Evolutionary conservation across 2,329 filamentous ascomycete species (phyloP), one percentile per base, ranked within the genome.

Genomic region (Botrytis byssoidea): DNA sequence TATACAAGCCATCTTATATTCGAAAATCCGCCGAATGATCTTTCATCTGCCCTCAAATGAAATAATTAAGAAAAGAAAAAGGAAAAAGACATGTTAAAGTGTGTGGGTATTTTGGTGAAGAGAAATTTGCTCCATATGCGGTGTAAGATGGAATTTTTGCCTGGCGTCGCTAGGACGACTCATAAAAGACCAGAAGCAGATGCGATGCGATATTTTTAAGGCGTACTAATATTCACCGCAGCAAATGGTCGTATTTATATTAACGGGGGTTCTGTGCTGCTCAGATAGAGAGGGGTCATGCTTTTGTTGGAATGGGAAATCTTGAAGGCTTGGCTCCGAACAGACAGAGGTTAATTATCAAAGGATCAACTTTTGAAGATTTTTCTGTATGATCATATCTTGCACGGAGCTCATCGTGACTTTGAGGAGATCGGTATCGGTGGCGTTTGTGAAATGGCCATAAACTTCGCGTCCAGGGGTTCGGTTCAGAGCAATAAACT

Each of bases 341-440:
- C 63, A 68, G 48, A 72, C 63, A 72, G 63, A 68, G 70, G 70
- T 57, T 72, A 48, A 68, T 72, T 72, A 75, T 87, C 83, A 93
- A 83, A 93, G 85, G 80, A 95, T 93, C 79, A 94, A 85, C 83
- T 92, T 91, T 83, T 93, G 93, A 73, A 95, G 86, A 82, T 94
- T 94, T 81, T 91, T 91, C 83, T 94, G 92, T 79, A 94, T 93
- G 79, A 94, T 93, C 90, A 94, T 95, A 82, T 95, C 93, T 83
- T 95, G 92, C 72, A 95, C 93, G 18, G 92, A 93, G 76, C 89
- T 88, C 93, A 95, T 95, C 57, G 93, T 95, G 76, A 94, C 93
- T 84, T 94, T 95, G 77, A 95, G 86, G 76, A 95, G 84, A 80
- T 93, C 94, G 48, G 93, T 89, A 79, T 89, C 87, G 5, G 87